Conservation (phyloP, 257 asterid genomes). For the Schizonepeta tenuifolia region DNA sequence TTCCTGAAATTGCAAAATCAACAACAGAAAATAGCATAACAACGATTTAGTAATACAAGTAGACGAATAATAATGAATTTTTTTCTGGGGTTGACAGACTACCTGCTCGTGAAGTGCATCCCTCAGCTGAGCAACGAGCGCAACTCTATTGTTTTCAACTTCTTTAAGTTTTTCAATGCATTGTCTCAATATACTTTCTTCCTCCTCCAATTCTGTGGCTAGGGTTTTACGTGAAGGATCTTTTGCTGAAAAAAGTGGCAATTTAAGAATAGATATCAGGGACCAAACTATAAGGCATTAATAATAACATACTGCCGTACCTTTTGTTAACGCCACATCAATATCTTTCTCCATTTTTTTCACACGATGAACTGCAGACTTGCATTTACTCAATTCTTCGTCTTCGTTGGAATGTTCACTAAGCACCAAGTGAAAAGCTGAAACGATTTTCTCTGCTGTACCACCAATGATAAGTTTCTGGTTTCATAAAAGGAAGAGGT, state of each 20-base stretch:
- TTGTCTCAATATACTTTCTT: conserved; percentile 63
- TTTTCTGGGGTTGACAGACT: conserved; percentile 2
- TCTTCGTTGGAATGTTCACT: conserved; percentile 69
- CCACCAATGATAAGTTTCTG: conserved; percentile 94
- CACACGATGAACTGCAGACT: conserved; percentile 63
- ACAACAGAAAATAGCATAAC: conserved; percentile 4
- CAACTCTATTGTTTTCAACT: conserved; percentile 68
- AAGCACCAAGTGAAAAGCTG: conserved; percentile 76
- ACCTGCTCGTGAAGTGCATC: conserved; percentile 88
- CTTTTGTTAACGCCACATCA: conserved; percentile 58
- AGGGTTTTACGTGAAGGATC: conserved; percentile 67
- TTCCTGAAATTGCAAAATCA: conserved; percentile 58
- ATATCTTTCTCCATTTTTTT: conserved; percentile 83
- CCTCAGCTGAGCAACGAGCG: conserved; percentile 70
- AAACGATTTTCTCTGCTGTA: conserved; percentile 76
- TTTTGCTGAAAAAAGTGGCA: conserved; percentile 52
- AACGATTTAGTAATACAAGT: conserved; percentile 10
- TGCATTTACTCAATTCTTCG: conserved; percentile 83
- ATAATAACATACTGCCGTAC: conserved; percentile 44
- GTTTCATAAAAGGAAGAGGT: conserved; percentile 32
- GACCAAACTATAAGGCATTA: conserved; percentile 19
- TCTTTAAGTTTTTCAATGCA: conserved; percentile 73
- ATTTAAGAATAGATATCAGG: conserved; percentile 16
- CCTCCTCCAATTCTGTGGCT: conserved; percentile 74
- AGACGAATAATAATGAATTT: background rate